Conservation (phyloP, 1,284 basidiomycete species). For the Cystobasidium sp. region DNA sequence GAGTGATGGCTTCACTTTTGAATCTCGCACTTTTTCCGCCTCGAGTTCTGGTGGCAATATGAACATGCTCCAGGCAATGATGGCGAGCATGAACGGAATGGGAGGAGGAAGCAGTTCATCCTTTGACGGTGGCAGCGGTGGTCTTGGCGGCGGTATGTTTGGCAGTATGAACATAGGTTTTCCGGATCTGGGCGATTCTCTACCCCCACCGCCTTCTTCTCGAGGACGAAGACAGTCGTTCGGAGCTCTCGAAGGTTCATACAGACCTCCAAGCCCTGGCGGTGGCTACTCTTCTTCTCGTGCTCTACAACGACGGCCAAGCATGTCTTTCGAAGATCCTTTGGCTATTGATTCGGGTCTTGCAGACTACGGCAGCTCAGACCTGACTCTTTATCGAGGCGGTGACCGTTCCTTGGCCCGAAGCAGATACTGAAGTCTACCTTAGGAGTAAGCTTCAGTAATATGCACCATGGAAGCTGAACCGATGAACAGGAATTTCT, state of each 20-base stretch:
- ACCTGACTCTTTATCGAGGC: too few relatives aligned
- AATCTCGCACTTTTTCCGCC: conserved; percentile 28
- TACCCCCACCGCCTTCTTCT: background rate
- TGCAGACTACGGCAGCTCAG: too few relatives aligned
- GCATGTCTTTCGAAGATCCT: too few relatives aligned
- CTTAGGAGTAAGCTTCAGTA: too few relatives aligned
- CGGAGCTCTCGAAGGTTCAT: background rate
- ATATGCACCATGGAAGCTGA: too few relatives aligned
- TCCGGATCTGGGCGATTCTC: background rate
- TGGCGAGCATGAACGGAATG: background rate
- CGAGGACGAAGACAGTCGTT: background rate
- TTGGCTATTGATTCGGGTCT: too few relatives aligned
- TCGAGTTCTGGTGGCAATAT: conserved; percentile 17
- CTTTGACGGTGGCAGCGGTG: background rate
- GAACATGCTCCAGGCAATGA: conserved; percentile 6
- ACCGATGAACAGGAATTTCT: too few relatives aligned
- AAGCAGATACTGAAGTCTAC: too few relatives aligned
- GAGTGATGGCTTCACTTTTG: conserved; percentile 33
- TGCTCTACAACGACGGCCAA: too few relatives aligned
- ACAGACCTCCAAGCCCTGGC: background rate
- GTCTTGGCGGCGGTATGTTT: background rate
- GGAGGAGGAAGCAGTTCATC: background rate
- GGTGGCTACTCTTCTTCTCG: too few relatives aligned
- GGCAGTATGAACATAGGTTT: background rate
- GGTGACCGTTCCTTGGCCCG: too few relatives aligned